Base-by-base conservation (phyloP, 2,329 filamentous ascomycete species). In the Dactylellina sp. region DNA sequence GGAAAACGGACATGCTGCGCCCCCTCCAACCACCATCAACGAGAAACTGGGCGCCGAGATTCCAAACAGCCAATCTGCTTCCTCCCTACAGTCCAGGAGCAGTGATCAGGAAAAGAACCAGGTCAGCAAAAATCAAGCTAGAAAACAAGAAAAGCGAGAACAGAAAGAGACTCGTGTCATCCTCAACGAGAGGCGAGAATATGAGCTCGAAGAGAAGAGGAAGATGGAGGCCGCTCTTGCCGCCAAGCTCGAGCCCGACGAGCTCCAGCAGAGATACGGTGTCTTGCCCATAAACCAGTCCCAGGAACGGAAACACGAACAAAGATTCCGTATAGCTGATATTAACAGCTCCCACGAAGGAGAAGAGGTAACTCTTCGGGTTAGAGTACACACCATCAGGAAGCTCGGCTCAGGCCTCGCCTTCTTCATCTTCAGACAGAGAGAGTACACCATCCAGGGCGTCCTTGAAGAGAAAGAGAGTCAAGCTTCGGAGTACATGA, bases 341-440 rank as follows among this genome's bases (percentile, higher is more conserved):
- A 83, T 89, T 56, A 84, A 82, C 4, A 79, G 82, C 2, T 81
- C 82, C n/a, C 81, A 85, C 68, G 83, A 85, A 18, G 89, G 88
- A 35, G 82, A 88, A 77, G 83, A 86, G 75, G 84, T 92, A 55
- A 82, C 83, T 63, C 92, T 93, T 82, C 87, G 88, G 42, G 90
- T 89, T 37, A 86, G 91, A 35, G 84, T 95, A 18, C 90, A 94
- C 80, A 91, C 93, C 65, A 85, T 95, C 70, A 88, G 93, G 50
- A 89, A 90, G 77, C 86, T 97, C 83, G 94, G 92, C 79, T 86
- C 91, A 77, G 89, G 91, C 77, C 84, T 97, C 35, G 91, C 92
- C 78, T 97, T 97, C 81, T 83, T 97, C 46, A 86, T 96, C 70
- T 90, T 97, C 79, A 89, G 93, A 63, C 92, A 97, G 81, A 90